A percentile compares a stretch with the other conserved stretches of the same genome.
phyloP scores from a whole-genome alignment of 164 flowering plant genomes.

The Macadamia integrifolia region DNA sequence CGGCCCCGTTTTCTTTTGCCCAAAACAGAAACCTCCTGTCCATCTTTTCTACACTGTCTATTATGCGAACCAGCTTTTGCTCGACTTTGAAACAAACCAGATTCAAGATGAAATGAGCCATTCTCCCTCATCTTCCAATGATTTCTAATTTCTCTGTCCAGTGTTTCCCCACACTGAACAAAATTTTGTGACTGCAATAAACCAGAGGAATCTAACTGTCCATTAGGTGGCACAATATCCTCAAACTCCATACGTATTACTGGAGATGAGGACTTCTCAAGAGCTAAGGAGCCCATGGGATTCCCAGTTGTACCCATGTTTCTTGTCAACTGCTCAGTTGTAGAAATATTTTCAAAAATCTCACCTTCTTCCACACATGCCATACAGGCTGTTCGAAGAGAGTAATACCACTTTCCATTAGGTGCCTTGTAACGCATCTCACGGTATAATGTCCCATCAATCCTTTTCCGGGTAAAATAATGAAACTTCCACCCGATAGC shows the following conservation, averaged over 20 bases:
- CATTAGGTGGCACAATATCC: constrained; percentile 8
- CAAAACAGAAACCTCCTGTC: neutral
- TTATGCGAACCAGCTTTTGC: constrained; percentile 5
- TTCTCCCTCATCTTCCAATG: constrained; percentile 15
- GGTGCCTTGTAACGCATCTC: constrained; percentile 46
- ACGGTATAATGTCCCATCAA: constrained; percentile 4
- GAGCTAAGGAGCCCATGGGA: constrained; percentile 4
- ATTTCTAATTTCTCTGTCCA: constrained; percentile 9
- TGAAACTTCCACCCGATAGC: constrained; percentile 50
- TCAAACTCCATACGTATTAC: neutral
- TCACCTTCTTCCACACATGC: constrained; percentile 22
- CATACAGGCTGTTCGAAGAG: constrained; percentile 53
- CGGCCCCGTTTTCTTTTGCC: constrained; percentile 6
- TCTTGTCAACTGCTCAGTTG: neutral
- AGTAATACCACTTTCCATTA: constrained; percentile 23
- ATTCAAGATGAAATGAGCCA: constrained; percentile 3
- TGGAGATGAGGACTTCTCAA: constrained; percentile 4
- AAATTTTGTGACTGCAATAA: constrained; percentile 2
- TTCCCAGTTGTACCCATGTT: constrained; percentile 1
- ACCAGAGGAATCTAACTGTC: constrained; percentile 4
- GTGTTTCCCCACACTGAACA: constrained; percentile 1
- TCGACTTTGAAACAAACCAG: constrained; percentile 7
- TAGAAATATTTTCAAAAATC: neutral
- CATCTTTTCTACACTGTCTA: constrained; percentile 6
- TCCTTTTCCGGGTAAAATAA: neutral